Conservation (phyloP, 371 early-diverging fungal genomes). For the Pancytospora epiphaga region DNA sequence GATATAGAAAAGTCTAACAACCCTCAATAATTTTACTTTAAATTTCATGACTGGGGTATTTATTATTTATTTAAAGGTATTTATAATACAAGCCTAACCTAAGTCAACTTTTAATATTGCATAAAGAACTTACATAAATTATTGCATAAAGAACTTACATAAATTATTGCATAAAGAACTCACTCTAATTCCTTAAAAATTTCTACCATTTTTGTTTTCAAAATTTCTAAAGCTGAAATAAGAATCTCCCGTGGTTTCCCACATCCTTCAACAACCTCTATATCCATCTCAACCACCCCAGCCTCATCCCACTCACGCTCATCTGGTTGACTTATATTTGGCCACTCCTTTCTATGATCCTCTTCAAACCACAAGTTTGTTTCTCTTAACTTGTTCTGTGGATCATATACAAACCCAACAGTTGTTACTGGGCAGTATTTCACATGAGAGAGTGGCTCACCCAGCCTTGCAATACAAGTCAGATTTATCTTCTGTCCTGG, state of each 20-base stretch:
- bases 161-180: too few relatives aligned
- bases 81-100: too few relatives aligned
- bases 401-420: conserved; percentile 87
- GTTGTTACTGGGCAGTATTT: conserved; percentile 93
- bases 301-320: conserved; percentile 19
- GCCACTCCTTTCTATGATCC: conserved; percentile 61
- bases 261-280: conserved; percentile 57
- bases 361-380: conserved; percentile 82
- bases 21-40: too few relatives aligned
- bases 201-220: conserved; percentile 42
- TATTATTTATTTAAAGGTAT: too few relatives aligned
- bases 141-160: too few relatives aligned
- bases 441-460: conserved; percentile 83
- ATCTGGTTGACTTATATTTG: conserved; percentile 33
- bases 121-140: too few relatives aligned
- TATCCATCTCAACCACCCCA: conserved; percentile 48
- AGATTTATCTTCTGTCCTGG: conserved; percentile 81
- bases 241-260: conserved; percentile 52
- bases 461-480: conserved; percentile 75
- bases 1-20: too few relatives aligned
- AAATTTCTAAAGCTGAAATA: conserved; percentile 37
- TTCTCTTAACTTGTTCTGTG: conserved; percentile 75
- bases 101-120: too few relatives aligned
- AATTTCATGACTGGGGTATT: too few relatives aligned
- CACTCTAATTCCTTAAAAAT: conserved; percentile 12